Percentiles rank a stretch among this genome's conserved stretches.
Conservation (phyloP, 2,329 filamentous ascomycete species). For the Bipolaris victoriae region DNA sequence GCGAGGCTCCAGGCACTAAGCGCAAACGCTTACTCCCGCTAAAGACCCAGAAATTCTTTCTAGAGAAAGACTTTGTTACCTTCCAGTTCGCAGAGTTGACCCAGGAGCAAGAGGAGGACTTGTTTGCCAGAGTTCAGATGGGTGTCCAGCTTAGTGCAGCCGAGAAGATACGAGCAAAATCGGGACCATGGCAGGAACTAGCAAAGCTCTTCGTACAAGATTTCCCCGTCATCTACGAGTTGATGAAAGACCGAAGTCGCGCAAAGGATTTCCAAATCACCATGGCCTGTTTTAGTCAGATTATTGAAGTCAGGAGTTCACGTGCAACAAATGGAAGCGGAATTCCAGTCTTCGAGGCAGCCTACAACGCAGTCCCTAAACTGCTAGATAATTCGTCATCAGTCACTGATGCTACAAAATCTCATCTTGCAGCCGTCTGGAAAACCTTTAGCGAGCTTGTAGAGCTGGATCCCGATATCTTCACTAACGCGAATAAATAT, state of each 20-base stretch:
- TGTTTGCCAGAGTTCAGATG: conserved; percentile 57
- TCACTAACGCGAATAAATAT: conserved; percentile 37
- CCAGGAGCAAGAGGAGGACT: conserved; percentile 54
- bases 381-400: conserved; percentile 36
- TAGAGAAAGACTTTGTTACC: conserved; percentile 50
- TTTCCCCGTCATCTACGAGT: conserved; percentile 47
- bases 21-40: conserved; percentile 45
- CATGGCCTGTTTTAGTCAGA: conserved; percentile 46
- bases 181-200: conserved; percentile 55
- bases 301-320: conserved; percentile 44
- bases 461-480: conserved; percentile 33
- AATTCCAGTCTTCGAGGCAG: conserved; percentile 34
- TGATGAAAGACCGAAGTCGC: conserved; percentile 38
- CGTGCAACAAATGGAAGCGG: conserved; percentile 24
- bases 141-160: conserved; percentile 54
- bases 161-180: conserved; percentile 55
- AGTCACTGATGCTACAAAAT: conserved; percentile 38
- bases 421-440: conserved; percentile 45
- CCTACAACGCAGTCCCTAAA: conserved; percentile 25
- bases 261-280: conserved; percentile 45
- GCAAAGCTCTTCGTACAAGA: conserved; percentile 52
- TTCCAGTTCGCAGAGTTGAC: conserved; percentile 53
- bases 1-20: conserved; percentile 14
- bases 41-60: conserved; percentile 47
- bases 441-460: conserved; percentile 38